Base-by-base conservation (phyloP, 306 rosid genomes). In the Pyrus communis region DNA sequence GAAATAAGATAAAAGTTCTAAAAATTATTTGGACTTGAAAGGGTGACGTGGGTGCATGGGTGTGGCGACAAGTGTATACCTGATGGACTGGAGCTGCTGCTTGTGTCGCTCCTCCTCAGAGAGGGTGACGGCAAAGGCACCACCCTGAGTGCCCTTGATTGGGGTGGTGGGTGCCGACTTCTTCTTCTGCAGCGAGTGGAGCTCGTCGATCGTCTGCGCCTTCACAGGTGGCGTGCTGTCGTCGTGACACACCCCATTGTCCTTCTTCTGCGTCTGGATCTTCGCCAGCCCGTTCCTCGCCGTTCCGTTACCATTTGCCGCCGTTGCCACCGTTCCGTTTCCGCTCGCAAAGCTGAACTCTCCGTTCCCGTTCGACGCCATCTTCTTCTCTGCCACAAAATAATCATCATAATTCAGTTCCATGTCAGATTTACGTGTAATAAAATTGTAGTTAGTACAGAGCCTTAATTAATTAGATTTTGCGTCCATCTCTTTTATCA, bases 131-230 rank as follows among this genome's bases (percentile, higher is more conserved):
- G 90, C 38, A 67, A 89, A 88, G 2, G 80, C 83, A 28, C 78
- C 54, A 19, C 78, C 42, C 65, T 54, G 84, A 69, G 27, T 9
- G 1, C 80, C 89, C 2, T 82, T 83, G 1, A 71, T 73, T 9
- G 97, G 98, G 1, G 97, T 91, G 57, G 83, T 65, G 2, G 98
- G 97, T 9, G 90, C 84, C 0, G 98, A 94, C 76, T 67, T 87
- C 74, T 94, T 94, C 89, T 65, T 86, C 85, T 94, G 98, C 11
- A 94, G 82, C 11, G 81, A 85, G 54, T 94, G 98, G 57, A 94
- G 96, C 78, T 94, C 96, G 23, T 94, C 97, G n/a, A 91, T 91
- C 9, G 97, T 94, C 63, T 90, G 82, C 33, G 94, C 98, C 69
- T 82, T 94, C 83, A 94, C 93, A 10, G 98, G 80, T 0, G 94